Conservation (phyloP, 257 asterid genomes). For the Nicotiana tabacum region DNA sequence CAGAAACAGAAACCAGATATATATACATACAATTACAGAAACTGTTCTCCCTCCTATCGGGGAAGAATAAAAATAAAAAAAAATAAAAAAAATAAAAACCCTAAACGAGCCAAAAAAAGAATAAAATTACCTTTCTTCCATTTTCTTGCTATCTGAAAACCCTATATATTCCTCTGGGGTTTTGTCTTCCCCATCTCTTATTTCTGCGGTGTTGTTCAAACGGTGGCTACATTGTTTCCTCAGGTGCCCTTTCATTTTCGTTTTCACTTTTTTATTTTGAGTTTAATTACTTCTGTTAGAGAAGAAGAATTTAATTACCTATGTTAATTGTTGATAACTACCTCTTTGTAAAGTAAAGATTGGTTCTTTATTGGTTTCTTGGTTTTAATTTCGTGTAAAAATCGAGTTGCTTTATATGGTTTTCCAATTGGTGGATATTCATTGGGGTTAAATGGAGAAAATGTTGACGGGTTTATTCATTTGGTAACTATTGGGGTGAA, state of each 20-base stretch:
- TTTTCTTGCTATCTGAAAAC: conserved; percentile 9
- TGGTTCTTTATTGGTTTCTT: not conserved
- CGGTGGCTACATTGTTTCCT: not conserved
- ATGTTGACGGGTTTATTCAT: not conserved
- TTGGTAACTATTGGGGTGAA: not conserved
- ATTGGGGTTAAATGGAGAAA: not conserved
- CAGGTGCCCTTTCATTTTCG: not conserved
- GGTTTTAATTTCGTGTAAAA: not conserved
- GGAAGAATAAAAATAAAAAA: not conserved
- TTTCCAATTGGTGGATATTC: not conserved
- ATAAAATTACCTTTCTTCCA: not conserved
- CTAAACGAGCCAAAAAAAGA: not conserved
- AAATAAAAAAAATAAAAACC: not conserved
- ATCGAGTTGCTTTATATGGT: not conserved
- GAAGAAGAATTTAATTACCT: not conserved
- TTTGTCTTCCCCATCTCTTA: not conserved
- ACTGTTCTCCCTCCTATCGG: not conserved
- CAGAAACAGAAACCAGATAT: not conserved
- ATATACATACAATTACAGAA: not conserved
- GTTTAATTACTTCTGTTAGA: too few species aligned
- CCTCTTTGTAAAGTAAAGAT: not conserved
- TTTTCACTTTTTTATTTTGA: not conserved
- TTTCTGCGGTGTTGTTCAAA: not conserved
- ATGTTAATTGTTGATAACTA: not conserved
- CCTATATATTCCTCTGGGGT: not conserved